Base-by-base conservation (phyloP, 1,139 yeast species). In the Taphrina flavorubra region DNA sequence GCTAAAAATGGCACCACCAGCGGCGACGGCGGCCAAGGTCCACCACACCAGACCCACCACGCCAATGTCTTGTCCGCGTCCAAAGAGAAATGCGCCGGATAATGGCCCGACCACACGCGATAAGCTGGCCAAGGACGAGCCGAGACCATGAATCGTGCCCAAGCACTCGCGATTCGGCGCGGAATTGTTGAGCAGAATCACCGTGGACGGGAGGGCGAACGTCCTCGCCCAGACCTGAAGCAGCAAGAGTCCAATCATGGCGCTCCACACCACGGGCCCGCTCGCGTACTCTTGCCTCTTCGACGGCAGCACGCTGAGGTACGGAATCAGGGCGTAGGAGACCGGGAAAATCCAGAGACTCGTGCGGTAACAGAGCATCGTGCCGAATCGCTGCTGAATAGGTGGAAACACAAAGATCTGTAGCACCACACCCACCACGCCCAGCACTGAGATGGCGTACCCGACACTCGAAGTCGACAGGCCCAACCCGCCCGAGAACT, bases 61-160 rank as follows among this genome's bases (percentile, higher is more conserved):
- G 39, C 62, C 62, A 44, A 58, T 58, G 10, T 58, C 62, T 31
- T 44, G 42, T 6, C 62, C 62, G 7, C 39, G 39, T 8, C 62
- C 62, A 46, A 44, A 58, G 14, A 58, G 62, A 31, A 58, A 58
- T n/a, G 62, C 62, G 8, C 51, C 60, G 13, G 65, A 51, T 39
- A 63, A 53, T 14, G 90, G 90, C 2, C 87, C 89, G 0, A 84
- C 61, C 68, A 84, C 86, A 71, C 90, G 76, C 0, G 89, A 87
- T 51, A 83, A 77, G 0, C 89, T 82, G 31, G 83, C 78, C 59
- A 84, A 79, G 65, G 76, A 74, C 69, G 77, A 78, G 18, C 75
- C 74, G n/a, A 75, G 68, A 10, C 79, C 79, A 65, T 77, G 78
- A 68, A 78, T 73, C n/a, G 75, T 74, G 14, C 79, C 80, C 57